Percentiles rank a stretch among this genome's conserved stretches.
These are phyloP conservation scores for Chenopodium suecicum DNA, from an alignment of 148 eudicot species.

Conservation along the genomic window DNA sequence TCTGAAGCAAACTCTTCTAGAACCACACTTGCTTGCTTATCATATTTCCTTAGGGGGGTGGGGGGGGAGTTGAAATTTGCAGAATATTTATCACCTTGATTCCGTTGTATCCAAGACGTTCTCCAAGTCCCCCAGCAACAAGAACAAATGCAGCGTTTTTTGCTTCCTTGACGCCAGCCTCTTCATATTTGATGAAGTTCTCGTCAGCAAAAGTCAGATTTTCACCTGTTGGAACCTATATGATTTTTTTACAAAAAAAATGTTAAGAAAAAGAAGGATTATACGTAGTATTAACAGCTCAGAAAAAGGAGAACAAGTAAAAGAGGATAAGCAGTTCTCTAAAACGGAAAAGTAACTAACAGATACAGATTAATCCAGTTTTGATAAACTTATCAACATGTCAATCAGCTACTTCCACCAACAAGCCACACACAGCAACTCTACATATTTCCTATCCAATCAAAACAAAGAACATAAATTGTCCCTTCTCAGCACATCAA, in stretches of 20 bases:
- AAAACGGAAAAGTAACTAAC: no score
- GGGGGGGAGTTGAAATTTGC: not conserved
- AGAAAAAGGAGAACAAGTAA: no score
- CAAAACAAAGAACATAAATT: not conserved
- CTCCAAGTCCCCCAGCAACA: conserved; percentile 99
- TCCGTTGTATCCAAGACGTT: conserved; percentile 97
- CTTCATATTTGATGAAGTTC: conserved; percentile 71
- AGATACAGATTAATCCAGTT: no score
- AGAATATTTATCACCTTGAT: conserved; percentile 60
- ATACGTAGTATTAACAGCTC: no score
- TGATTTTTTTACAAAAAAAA: not conserved
- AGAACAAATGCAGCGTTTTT: conserved; percentile 94
- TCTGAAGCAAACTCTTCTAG: not conserved
- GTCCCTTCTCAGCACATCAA: not conserved
- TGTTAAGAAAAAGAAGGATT: no score
- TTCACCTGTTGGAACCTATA: conserved; percentile 96
- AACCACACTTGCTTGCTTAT: not conserved
- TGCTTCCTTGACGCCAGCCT: conserved; percentile 77
- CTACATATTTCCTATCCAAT: not conserved
- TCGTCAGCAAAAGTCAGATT: conserved; percentile 73
- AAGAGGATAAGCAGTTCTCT: no score
- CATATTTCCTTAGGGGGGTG: not conserved
- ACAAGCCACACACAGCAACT: not conserved
- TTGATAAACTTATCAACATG: no score
- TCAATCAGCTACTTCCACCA: conserved; percentile 3